Evolutionary conservation across 495 filamentous ascomycete genomes (phyloP).

Genomic region (Astrocystis sublimbata): DNA sequence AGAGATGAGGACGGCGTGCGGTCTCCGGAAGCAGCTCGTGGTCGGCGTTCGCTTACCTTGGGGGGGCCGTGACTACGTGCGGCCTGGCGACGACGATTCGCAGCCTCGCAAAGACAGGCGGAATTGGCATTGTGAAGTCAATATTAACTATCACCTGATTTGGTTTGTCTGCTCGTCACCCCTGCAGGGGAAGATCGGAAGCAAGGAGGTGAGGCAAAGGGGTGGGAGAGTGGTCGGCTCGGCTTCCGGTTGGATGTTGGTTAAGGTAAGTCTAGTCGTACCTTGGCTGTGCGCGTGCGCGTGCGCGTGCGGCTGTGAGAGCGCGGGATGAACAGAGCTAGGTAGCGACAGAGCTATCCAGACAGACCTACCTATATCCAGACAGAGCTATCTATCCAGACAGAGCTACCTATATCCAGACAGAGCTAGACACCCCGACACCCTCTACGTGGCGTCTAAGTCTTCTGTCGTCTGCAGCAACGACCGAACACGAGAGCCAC

Average conservation of each 20-base stretch:
- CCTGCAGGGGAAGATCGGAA: conserved; percentile 15
- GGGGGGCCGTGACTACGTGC: too few species aligned
- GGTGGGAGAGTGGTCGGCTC: conserved; percentile 14
- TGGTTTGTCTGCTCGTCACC: conserved; percentile 11
- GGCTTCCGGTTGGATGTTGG: conserved; percentile 10
- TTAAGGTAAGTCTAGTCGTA: too few species aligned
- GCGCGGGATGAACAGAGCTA: conserved; percentile 11
- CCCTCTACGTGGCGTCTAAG: too few species aligned
- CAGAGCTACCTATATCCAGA: too few species aligned
- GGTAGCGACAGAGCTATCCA: too few species aligned
- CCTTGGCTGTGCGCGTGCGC: conserved; percentile 17
- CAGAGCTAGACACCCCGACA: too few species aligned
- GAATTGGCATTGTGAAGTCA: conserved; percentile 7
- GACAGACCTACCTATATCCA: too few species aligned
- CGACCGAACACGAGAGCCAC: neutral
- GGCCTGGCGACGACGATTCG: too few species aligned
- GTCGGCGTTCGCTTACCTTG: too few species aligned
- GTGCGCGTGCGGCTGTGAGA: neutral
- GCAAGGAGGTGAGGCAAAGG: conserved; percentile 14
- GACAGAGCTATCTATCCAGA: too few species aligned
- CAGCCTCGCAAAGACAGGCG: neutral
- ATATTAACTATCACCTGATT: conserved; percentile 15
- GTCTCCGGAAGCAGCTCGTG: neutral
- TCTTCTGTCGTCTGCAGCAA: neutral
- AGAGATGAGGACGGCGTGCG: neutral